These are phyloP conservation scores for Tillandsia fasciculata DNA, from an alignment of 176 grass and related monocot genomes.

Conservation along the genomic window DNA sequence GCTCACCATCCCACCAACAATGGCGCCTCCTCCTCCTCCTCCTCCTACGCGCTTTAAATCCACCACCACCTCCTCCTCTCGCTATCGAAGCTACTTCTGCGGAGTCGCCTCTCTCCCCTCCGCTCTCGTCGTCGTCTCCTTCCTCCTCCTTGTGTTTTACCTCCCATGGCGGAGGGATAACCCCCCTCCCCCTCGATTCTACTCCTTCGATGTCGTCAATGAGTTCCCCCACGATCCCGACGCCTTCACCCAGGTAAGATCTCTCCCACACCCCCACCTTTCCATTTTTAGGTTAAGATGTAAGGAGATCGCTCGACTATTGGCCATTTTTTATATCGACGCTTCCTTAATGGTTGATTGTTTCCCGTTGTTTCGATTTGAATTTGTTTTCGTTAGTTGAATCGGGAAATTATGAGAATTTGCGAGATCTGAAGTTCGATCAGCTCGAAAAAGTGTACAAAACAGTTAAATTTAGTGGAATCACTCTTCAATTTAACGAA, in stretches of 20 bases:
- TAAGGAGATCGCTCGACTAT: neutral
- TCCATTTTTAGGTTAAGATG: neutral
- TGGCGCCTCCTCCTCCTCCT: neutral
- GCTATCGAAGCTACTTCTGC: neutral
- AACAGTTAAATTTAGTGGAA: no score
- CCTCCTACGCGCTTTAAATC: neutral
- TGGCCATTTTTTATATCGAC: no score
- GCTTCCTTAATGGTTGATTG: no score
- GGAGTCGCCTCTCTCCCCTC: neutral
- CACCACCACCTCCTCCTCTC: neutral
- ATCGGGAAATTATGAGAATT: no score
- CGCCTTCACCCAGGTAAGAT: slow-evolving; percentile 71
- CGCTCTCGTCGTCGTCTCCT: slow-evolving; percentile 1
- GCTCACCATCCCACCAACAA: neutral
- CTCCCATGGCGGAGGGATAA: neutral
- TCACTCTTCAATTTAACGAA: no score
- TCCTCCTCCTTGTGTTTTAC: slow-evolving; percentile 1
- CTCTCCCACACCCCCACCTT: neutral
- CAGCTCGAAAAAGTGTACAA: no score
- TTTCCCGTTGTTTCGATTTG: no score
- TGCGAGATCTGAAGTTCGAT: no score
- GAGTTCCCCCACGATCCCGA: slow-evolving; percentile 74
- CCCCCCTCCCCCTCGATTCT: slow-evolving; percentile 24
- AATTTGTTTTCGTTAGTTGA: no score
- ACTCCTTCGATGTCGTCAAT: slow-evolving; percentile 60